phyloP scores from a whole-genome alignment of 305 asterid species.

The Fraxinus floribunda region DNA sequence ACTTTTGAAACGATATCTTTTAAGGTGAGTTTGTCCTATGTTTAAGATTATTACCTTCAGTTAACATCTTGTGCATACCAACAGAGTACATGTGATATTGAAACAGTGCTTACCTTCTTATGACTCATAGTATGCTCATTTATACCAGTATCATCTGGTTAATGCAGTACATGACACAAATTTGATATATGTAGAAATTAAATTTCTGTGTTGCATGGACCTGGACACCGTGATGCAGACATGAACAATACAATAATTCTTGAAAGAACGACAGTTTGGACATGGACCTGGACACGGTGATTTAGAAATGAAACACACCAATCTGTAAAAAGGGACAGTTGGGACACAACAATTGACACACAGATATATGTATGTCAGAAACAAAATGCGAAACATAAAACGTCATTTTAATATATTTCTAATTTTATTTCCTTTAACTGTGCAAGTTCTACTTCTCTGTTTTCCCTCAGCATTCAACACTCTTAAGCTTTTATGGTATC shows the following conservation, averaged over 20 bases:
- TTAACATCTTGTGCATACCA: constrained; percentile 18
- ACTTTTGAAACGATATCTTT: constrained; percentile 83
- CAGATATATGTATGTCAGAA: background rate
- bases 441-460: background rate
- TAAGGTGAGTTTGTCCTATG: constrained; percentile 58
- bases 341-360: background rate
- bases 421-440: background rate
- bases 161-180: constrained; percentile 5
- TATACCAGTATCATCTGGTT: constrained; percentile 2
- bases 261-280: background rate
- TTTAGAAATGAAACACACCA: background rate
- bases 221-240: background rate
- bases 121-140: constrained; percentile 4
- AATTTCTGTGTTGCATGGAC: background rate
- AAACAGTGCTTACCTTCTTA: constrained; percentile 11
- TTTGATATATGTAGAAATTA: constrained; percentile 1
- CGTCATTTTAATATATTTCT: background rate
- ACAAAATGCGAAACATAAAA: background rate
- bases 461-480: background rate
- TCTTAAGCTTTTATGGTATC: background rate
- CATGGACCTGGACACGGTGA: background rate
- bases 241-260: background rate
- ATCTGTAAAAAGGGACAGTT: background rate
- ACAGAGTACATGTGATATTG: background rate
- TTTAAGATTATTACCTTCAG: constrained; percentile 17